These are phyloP conservation scores for Colletotrichum echinochloae DNA, from an alignment of 2,329 filamentous ascomycete genomes.

Conservation along the genomic window DNA sequence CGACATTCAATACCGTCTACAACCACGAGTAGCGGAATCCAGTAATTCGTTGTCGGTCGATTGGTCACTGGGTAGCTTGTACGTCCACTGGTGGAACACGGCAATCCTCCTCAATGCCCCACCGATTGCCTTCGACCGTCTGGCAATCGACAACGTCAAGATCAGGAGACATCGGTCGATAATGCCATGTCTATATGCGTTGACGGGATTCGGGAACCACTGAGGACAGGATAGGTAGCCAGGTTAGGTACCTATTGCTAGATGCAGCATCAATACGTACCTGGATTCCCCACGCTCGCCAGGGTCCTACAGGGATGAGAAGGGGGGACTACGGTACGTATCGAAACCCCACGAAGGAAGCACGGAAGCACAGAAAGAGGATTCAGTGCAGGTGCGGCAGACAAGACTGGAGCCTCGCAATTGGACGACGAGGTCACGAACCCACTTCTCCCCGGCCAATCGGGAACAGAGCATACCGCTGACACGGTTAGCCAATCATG, in stretches of 20 bases:
- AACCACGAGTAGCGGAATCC: not conserved
- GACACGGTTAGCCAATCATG: slow-evolving; percentile 31
- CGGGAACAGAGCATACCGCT: slow-evolving; percentile 32
- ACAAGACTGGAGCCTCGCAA: slow-evolving; percentile 16
- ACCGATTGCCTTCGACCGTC: slow-evolving; percentile 3
- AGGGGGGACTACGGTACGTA: slow-evolving; percentile 6
- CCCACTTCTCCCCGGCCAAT: slow-evolving; percentile 17
- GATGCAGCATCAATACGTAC: slow-evolving; percentile 21
- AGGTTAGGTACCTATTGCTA: too few relatives aligned
- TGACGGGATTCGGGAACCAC: slow-evolving; percentile 12
- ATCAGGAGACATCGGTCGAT: slow-evolving; percentile 26
- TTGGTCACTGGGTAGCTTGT: not conserved
- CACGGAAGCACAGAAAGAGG: slow-evolving; percentile 13
- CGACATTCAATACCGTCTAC: not conserved
- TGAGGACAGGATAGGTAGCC: not conserved
- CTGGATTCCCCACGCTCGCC: slow-evolving; percentile 31
- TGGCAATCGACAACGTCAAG: not conserved
- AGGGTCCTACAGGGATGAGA: not conserved
- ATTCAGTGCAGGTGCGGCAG: not conserved
- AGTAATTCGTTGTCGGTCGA: not conserved
- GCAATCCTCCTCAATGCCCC: not conserved
- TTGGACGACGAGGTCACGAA: slow-evolving; percentile 1
- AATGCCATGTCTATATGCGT: slow-evolving; percentile 25
- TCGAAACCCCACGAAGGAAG: slow-evolving; percentile 32
- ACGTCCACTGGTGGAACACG: not conserved